phyloP scores from a whole-genome alignment of 2,329 filamentous ascomycete species.

The Colletotrichum caudatum region DNA sequence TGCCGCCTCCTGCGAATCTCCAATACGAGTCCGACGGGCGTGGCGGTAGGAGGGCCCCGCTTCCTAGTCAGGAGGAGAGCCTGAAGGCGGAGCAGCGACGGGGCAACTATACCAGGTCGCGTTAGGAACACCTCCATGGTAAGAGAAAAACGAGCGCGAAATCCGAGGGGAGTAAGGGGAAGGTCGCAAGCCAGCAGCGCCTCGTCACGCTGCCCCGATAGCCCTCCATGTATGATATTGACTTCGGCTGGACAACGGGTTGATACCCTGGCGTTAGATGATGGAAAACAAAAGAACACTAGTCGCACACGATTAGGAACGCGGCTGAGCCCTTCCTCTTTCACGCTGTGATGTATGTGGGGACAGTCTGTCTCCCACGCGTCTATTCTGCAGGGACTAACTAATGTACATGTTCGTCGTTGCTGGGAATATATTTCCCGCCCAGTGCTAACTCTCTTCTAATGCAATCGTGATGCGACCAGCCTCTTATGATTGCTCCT shows the following conservation, averaged over 20 bases:
- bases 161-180: background rate
- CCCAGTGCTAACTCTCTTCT: conserved; percentile 10
- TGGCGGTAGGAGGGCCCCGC: conserved; percentile 69
- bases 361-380: background rate
- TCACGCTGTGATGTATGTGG: background rate
- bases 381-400: conserved; percentile 8
- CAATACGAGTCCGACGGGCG: conserved; percentile 51
- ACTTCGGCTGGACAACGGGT: conserved; percentile 15
- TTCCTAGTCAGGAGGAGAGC: conserved; percentile 88
- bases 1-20: conserved; percentile 47
- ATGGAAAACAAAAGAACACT: conserved; percentile 15
- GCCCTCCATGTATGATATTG: conserved; percentile 17
- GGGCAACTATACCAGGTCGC: conserved; percentile 68
- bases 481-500: conserved; percentile 22
- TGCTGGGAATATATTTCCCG: conserved; percentile 14
- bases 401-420: conserved; percentile 42
- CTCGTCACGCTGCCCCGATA: background rate
- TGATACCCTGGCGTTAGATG: conserved; percentile 37
- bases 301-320: background rate
- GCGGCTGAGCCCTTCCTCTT: background rate
- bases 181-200: background rate
- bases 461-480: conserved; percentile 19
- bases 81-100: conserved; percentile 80
- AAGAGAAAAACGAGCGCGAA: conserved; percentile 2
- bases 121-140: conserved; percentile 7